A percentile compares a stretch with the other conserved stretches of the same genome.
Evolutionary conservation across 768 basidiomycete species (phyloP).

Genomic region (Leccinum olivaceopallidum): DNA sequence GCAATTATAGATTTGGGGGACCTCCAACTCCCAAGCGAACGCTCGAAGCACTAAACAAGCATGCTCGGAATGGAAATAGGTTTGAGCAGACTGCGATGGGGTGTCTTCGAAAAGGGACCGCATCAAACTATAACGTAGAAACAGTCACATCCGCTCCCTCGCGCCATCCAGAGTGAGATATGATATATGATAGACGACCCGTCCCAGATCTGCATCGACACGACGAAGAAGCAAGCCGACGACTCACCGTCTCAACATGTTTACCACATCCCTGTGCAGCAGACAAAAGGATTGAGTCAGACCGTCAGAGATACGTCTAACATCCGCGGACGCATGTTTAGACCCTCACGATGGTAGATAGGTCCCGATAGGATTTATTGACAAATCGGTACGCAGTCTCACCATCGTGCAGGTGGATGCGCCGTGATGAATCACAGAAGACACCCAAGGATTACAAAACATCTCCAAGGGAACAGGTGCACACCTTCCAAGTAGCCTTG

Average conservation of each 20-base stretch:
- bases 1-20: constrained; percentile 28
- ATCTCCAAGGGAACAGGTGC: constrained; percentile 34
- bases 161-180: constrained; percentile 5
- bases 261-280: constrained; percentile 63
- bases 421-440: constrained; percentile 22
- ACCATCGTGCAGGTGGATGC: constrained; percentile 18
- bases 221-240: constrained; percentile 13
- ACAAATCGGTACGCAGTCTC: constrained; percentile 16
- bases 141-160: constrained; percentile 15
- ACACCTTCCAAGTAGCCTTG: constrained; percentile 73
- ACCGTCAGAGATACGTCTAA: constrained; percentile 15
- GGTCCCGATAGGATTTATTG: background rate
- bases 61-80: constrained; percentile 17
- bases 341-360: constrained; percentile 11
- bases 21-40: constrained; percentile 25
- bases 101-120: constrained; percentile 37
- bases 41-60: constrained; percentile 10
- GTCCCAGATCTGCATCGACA: constrained; percentile 18
- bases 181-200: constrained; percentile 13
- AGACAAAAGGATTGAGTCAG: background rate
- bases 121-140: constrained; percentile 35
- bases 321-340: constrained; percentile 19
- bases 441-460: constrained; percentile 13
- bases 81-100: constrained; percentile 30
- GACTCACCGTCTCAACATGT: constrained; percentile 63